Evolutionary conservation across 306 rosid species (phyloP), one percentile per base, ranked within the genome.

Genomic region (Cicer chorassanicum): DNA sequence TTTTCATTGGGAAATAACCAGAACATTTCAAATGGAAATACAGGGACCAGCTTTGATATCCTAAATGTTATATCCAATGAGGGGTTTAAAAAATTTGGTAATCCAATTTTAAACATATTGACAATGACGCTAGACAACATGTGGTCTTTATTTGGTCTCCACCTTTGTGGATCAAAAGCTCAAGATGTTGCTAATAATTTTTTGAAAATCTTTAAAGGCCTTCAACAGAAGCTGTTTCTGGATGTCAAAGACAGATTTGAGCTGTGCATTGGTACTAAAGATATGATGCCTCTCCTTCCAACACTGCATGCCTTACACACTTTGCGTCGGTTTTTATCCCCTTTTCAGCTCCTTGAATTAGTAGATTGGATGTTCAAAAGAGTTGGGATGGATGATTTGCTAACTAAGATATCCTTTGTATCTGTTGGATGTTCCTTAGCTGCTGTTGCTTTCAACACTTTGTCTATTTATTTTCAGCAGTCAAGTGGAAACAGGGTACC

Each of bases 311-410:
- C 89, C 50, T 70, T 91, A 42, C 89, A 87, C 59, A 82, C 88
- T 49, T 69, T 91, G 85, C 74, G 57, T 71, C 70, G 13, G 55
- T 94, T 84, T 80, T 57, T 91, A 78, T 86, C 93, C 78, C 97
- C 98, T 24, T 84, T 91, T 74, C 75, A 83, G 76, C 88, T 94
- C 62, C 90, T 94, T 85, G 91, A 88, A 84, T 80, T 91, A 56
- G 98, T 84, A 49, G 85, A 78, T 74, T 91, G 96, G 98, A 87
- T 94, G 86, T 82, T 94, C 63, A 69, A 42, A 18, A 83, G 85
- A 61, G 79, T 77, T 49, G 82, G 72, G 50, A 53, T 72, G 60
- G 85, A 82, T 81, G 84, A 80, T 66, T 75, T 56, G 65, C 45
- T 56, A 65, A 86, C 38, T 44, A 80, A 68, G 68, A 82, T 75